Percentiles rank a stretch among this genome's conserved stretches.
phyloP scores from a whole-genome alignment of 2,329 filamentous ascomycete species.

The Aspergillus tanneri region DNA sequence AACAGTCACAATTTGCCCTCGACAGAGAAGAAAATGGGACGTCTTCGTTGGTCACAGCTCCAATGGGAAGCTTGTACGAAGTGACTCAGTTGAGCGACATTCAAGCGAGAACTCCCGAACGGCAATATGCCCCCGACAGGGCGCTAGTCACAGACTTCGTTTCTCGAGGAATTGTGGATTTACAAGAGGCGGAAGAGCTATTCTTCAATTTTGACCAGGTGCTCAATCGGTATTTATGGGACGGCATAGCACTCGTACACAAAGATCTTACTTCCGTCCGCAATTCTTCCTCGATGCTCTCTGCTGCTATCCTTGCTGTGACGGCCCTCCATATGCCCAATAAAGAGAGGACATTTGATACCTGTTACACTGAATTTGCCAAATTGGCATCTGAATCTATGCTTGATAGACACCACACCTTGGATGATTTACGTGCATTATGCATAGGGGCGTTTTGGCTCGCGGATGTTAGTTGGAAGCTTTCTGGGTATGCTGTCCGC shows the following conservation, averaged over 20 bases:
- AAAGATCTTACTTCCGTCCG: slow-evolving; percentile 48
- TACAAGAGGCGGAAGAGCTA: slow-evolving; percentile 44
- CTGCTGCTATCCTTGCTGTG: slow-evolving; percentile 49
- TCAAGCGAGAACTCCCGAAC: slow-evolving; percentile 33
- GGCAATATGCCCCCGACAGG: slow-evolving; percentile 34
- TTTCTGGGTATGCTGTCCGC: slow-evolving; percentile 44
- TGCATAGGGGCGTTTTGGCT: slow-evolving; percentile 59
- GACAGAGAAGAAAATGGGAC: slow-evolving; percentile 38
- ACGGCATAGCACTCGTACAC: slow-evolving; percentile 48
- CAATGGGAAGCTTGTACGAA: slow-evolving; percentile 52
- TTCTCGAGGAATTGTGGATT: slow-evolving; percentile 48
- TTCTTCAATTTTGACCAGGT: slow-evolving; percentile 43
- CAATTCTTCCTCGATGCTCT: slow-evolving; percentile 47
- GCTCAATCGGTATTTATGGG: slow-evolving; percentile 43
- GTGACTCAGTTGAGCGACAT: slow-evolving; percentile 47
- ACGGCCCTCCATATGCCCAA: slow-evolving; percentile 52
- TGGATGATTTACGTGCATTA: slow-evolving; percentile 54
- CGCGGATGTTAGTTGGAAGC: slow-evolving; percentile 53
- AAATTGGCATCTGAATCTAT: slow-evolving; percentile 54
- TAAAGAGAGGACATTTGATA: slow-evolving; percentile 49
- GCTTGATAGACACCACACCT: slow-evolving; percentile 52
- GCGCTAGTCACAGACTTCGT: slow-evolving; percentile 51
- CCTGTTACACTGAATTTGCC: slow-evolving; percentile 54
- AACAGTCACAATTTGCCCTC: slow-evolving; percentile 35
- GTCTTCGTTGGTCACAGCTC: slow-evolving; percentile 42